Conservation (phyloP, 352 stramenopile species). For the Globisporangium nagaii region DNA sequence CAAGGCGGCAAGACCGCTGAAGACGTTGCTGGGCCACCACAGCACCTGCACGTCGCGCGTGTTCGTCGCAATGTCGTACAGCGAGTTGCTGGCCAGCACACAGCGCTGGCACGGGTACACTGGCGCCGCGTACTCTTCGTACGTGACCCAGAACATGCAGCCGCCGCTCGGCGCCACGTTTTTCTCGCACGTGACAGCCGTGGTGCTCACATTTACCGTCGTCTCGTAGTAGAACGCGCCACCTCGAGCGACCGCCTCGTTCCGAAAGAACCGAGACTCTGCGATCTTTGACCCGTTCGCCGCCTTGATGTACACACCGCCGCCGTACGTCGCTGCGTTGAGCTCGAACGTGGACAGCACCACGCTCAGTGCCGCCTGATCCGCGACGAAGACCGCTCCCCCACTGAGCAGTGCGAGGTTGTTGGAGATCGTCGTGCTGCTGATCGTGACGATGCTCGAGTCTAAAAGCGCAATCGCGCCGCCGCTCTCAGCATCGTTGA, state of each 20-base stretch:
- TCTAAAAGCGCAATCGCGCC: constrained; percentile 21
- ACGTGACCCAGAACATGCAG: constrained; percentile 61
- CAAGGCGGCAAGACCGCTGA: constrained; percentile 30
- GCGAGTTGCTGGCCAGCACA: constrained; percentile 30
- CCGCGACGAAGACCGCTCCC: constrained; percentile 30
- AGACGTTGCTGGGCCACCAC: constrained; percentile 54
- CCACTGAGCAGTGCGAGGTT: constrained; percentile 22
- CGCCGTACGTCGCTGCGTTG: constrained; percentile 32
- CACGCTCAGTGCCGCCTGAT: constrained; percentile 18
- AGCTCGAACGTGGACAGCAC: constrained; percentile 9
- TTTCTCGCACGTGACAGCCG: constrained; percentile 17
- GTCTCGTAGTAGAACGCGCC: constrained; percentile 46
- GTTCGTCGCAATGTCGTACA: constrained; percentile 61
- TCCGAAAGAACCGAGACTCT: constrained; percentile 20
- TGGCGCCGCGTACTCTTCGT: constrained; percentile 7
- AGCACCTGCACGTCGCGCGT: constrained; percentile 40
- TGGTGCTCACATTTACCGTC: constrained; percentile 16
- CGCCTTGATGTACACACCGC: constrained; percentile 28
- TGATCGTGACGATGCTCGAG: constrained; percentile 10
- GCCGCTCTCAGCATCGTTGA: constrained; percentile 30
- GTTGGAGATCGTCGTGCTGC: constrained; percentile 7
- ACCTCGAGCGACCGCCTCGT: constrained; percentile 29
- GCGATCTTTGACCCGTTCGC: constrained; percentile 12
- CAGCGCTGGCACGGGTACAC: constrained; percentile 34
- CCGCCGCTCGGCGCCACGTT: constrained; percentile 51